Percentiles rank a stretch among this genome's conserved stretches.
phyloP scores from a whole-genome alignment of 306 rosid genomes.

The Inga laurina region DNA sequence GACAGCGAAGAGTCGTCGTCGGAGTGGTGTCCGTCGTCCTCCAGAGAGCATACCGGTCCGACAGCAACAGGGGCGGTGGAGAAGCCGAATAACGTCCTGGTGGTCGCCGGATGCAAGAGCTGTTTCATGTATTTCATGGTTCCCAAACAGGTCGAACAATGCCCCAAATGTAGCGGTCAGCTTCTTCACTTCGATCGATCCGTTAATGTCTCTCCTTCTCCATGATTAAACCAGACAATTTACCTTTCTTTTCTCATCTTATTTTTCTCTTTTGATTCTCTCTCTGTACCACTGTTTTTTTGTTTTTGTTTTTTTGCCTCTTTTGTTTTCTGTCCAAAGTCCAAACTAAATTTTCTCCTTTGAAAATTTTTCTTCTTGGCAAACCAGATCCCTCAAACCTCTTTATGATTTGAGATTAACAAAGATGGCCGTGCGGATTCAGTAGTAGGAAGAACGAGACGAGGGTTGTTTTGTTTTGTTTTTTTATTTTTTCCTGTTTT shows the following conservation, averaged over 20 bases:
- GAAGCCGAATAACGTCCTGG: constrained; percentile 64
- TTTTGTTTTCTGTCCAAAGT: constrained; percentile 3
- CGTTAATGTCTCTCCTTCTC: constrained; percentile 59
- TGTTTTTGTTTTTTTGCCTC: background rate
- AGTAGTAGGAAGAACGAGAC: constrained; percentile 1
- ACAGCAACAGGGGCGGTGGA: background rate
- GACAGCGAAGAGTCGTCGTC: constrained; percentile 87
- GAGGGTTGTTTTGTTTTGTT: background rate
- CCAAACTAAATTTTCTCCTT: constrained; percentile 20
- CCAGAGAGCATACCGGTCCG: constrained; percentile 29
- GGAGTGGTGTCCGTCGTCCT: constrained; percentile 55
- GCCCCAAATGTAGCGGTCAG: constrained; percentile 88
- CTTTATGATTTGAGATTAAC: constrained; percentile 18
- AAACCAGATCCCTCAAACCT: constrained; percentile 1
- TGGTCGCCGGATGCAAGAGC: constrained; percentile 93
- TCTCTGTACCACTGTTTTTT: background rate
- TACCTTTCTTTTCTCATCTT: background rate
- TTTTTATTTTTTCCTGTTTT: background rate
- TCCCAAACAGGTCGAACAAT: constrained; percentile 77
- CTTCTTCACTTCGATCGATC: constrained; percentile 96
- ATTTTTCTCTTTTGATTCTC: background rate
- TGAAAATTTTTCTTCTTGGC: background rate
- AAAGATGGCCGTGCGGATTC: constrained; percentile 6
- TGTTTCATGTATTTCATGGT: constrained; percentile 98
- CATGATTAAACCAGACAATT: constrained; percentile 34